Conservation (phyloP, 2,329 filamentous ascomycete species). For the Byssothecium circinans region DNA sequence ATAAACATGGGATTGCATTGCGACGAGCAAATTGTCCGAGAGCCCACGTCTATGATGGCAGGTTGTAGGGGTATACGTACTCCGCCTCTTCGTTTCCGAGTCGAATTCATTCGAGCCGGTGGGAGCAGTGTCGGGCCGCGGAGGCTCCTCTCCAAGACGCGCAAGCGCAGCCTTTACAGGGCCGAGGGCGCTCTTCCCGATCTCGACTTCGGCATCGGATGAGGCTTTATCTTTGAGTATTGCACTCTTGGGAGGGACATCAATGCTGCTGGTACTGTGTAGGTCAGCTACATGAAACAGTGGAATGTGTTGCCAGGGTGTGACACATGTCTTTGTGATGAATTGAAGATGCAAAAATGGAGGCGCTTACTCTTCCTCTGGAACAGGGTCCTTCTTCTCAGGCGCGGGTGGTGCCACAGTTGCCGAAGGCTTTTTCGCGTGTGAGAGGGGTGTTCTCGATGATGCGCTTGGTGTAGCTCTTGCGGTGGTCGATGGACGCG, state of each 20-base stretch:
- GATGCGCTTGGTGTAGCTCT: slow-evolving; percentile 22
- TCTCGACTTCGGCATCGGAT: slow-evolving; percentile 41
- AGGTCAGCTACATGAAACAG: not conserved
- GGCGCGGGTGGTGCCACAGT: slow-evolving; percentile 12
- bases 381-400: slow-evolving; percentile 11
- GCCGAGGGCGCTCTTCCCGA: slow-evolving; percentile 26
- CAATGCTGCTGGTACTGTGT: slow-evolving; percentile 22
- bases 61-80: no score
- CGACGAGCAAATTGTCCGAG: no score
- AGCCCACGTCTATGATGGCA: no score
- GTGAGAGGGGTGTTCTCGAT: slow-evolving; percentile 24
- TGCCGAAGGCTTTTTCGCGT: slow-evolving; percentile 37
- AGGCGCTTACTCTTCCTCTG: slow-evolving; percentile 21
- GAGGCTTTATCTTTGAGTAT: slow-evolving; percentile 37
- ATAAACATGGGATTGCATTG: no score
- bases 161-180: slow-evolving; percentile 33
- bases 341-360: not conserved
- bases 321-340: no score
- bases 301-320: not conserved
- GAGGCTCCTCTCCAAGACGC: slow-evolving; percentile 31
- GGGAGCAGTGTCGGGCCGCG: slow-evolving; percentile 38
- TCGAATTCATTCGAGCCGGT: slow-evolving; percentile 33
- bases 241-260: slow-evolving; percentile 25
- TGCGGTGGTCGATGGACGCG: slow-evolving; percentile 27
- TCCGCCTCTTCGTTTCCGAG: slow-evolving; percentile 34